Conservation (phyloP, 2,329 filamentous ascomycete species). For the Leptographium procerum region DNA sequence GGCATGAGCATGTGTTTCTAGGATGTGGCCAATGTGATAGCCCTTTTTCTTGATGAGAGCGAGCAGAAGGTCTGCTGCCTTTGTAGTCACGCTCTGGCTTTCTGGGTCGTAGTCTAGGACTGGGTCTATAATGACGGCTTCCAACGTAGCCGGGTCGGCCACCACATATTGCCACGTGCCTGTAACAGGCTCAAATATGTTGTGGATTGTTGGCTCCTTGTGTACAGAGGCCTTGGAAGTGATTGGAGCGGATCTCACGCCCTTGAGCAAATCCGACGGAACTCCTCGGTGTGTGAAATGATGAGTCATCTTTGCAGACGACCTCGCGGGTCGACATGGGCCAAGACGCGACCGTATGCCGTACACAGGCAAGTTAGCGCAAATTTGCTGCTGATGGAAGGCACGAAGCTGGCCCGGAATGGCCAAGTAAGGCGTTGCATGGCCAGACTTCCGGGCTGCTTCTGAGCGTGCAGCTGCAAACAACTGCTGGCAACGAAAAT, state of each 20-base stretch:
- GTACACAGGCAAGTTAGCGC: too few relatives aligned
- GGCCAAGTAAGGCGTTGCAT: too few relatives aligned
- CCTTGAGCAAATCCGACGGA: background rate
- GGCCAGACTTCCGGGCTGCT: background rate
- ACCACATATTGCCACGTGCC: slow-evolving; percentile 51
- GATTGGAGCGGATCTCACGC: background rate
- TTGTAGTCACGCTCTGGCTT: slow-evolving; percentile 31
- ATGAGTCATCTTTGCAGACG: background rate
- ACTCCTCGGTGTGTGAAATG: background rate
- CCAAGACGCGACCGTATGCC: background rate
- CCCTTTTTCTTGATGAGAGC: slow-evolving; percentile 27
- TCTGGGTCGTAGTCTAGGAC: slow-evolving; percentile 45
- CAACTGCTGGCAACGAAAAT: background rate
- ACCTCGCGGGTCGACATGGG: background rate
- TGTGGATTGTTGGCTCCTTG: slow-evolving; percentile 24
- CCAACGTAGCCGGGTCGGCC: slow-evolving; percentile 35
- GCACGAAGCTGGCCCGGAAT: too few relatives aligned
- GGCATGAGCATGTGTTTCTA: slow-evolving; percentile 53
- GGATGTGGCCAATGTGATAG: slow-evolving; percentile 38
- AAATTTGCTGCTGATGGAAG: too few relatives aligned
- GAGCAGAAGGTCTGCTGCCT: slow-evolving; percentile 40
- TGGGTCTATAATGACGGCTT: slow-evolving; percentile 48
- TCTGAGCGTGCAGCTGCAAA: background rate
- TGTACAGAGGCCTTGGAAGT: background rate
- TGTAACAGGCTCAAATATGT: slow-evolving; percentile 28